phyloP scores from a whole-genome alignment of 2,329 filamentous ascomycete species.

The Cordyceps cicadae region DNA sequence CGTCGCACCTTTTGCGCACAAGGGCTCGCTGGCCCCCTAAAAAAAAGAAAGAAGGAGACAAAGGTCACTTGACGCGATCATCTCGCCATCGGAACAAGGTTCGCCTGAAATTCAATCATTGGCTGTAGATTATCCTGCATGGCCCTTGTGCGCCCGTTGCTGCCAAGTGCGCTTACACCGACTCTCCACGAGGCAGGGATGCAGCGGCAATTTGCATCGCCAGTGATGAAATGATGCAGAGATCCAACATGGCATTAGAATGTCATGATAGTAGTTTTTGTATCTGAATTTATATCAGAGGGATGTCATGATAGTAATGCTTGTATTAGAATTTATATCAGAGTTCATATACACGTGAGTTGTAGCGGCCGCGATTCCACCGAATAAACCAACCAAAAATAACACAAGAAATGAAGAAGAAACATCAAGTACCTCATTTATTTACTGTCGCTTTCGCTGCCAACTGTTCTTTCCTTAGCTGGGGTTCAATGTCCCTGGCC shows the following conservation, averaged over 20 bases:
- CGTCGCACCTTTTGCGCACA: not conserved
- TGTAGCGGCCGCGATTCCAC: not conserved
- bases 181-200: not conserved
- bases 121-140: conserved; percentile 7
- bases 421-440: not conserved
- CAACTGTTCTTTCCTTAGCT: not conserved
- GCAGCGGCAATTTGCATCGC: not conserved
- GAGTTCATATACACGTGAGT: not conserved
- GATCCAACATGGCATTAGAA: not conserved
- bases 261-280: too few species aligned
- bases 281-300: too few species aligned
- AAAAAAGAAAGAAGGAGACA: not conserved
- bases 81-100: not conserved
- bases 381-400: not conserved
- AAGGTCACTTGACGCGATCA: not conserved
- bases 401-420: not conserved
- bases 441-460: not conserved
- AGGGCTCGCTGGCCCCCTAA: not conserved
- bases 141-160: not conserved
- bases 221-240: not conserved
- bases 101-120: not conserved
- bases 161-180: conserved; percentile 1
- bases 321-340: not conserved
- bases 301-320: too few species aligned
- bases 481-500: not conserved